Conservation (phyloP, 805 yeast species). For the Tanozyma kutaoensis region DNA sequence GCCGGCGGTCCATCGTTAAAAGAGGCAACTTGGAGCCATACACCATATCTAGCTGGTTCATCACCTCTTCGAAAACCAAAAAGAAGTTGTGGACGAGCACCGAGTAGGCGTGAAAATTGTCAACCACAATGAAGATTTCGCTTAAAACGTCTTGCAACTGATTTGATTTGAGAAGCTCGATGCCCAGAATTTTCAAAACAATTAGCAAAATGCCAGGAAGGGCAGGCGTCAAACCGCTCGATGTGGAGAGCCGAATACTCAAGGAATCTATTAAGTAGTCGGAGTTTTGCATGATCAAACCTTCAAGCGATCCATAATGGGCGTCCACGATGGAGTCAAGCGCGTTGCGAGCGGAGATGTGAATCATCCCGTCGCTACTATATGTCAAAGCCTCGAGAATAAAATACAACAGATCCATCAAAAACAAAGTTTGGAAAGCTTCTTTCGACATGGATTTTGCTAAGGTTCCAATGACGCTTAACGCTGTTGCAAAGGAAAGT, state of each 20-base stretch:
- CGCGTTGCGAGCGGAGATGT: constrained; percentile 41
- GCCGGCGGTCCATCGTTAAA: constrained; percentile 1
- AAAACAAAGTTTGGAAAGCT: constrained; percentile 32
- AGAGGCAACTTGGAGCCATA: neutral
- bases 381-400: constrained; percentile 60
- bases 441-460: constrained; percentile 10
- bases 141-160: constrained; percentile 64
- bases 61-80: constrained; percentile 49
- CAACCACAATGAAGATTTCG: constrained; percentile 65
- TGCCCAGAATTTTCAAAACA: constrained; percentile 59
- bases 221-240: constrained; percentile 56
- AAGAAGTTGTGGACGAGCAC: constrained; percentile 63
- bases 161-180: constrained; percentile 35
- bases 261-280: constrained; percentile 75
- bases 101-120: constrained; percentile 74
- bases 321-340: constrained; percentile 33
- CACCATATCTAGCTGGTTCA: constrained; percentile 3
- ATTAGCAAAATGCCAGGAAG: constrained; percentile 59
- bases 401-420: constrained; percentile 63
- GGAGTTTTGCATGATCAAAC: constrained; percentile 49
- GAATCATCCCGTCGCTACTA: constrained; percentile 28
- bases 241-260: constrained; percentile 55
- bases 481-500: no score
- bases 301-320: constrained; percentile 42
- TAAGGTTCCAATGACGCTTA: constrained; percentile 26